A percentile compares a stretch with the other conserved stretches of the same genome.
Conservation (phyloP, 129 eudicot genomes). For the Tanacetum coccineum region DNA sequence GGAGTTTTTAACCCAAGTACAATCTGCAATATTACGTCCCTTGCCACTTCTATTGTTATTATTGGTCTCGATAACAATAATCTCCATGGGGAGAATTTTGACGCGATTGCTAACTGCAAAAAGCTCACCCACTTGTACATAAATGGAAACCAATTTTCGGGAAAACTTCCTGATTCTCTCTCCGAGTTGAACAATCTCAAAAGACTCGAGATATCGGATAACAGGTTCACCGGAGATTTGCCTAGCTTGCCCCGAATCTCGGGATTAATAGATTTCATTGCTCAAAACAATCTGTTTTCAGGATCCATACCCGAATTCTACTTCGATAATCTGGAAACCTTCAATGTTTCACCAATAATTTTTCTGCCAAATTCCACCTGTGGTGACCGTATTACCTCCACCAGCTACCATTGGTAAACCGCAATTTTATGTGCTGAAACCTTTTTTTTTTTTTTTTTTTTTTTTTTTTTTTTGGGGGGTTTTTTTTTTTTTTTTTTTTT, state of each 20-base stretch:
- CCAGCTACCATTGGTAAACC: slow-evolving; percentile 44
- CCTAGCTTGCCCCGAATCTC: slow-evolving; percentile 46
- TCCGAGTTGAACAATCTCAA: slow-evolving; percentile 48
- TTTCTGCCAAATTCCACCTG: slow-evolving; percentile 46
- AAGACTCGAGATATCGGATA: slow-evolving; percentile 48
- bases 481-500: too few species aligned
- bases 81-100: slow-evolving; percentile 36
- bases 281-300: slow-evolving; percentile 44
- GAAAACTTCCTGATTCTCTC: slow-evolving; percentile 45
- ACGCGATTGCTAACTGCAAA: slow-evolving; percentile 44
- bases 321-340: slow-evolving; percentile 31
- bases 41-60: slow-evolving; percentile 37
- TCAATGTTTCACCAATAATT: slow-evolving; percentile 51
- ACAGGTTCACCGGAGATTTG: slow-evolving; percentile 47
- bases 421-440: too few species aligned
- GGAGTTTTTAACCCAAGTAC: slow-evolving; percentile 48
- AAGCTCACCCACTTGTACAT: slow-evolving; percentile 42
- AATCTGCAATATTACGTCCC: slow-evolving; percentile 42
- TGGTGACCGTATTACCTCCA: slow-evolving; percentile 31
- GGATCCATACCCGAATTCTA: slow-evolving; percentile 50
- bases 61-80: slow-evolving; percentile 46
- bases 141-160: slow-evolving; percentile 40
- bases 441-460: too few species aligned
- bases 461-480: too few species aligned
- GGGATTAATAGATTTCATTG: slow-evolving; percentile 39